Base-by-base conservation (phyloP, 441 rosid species). In the Theobroma grandiflorum region DNA sequence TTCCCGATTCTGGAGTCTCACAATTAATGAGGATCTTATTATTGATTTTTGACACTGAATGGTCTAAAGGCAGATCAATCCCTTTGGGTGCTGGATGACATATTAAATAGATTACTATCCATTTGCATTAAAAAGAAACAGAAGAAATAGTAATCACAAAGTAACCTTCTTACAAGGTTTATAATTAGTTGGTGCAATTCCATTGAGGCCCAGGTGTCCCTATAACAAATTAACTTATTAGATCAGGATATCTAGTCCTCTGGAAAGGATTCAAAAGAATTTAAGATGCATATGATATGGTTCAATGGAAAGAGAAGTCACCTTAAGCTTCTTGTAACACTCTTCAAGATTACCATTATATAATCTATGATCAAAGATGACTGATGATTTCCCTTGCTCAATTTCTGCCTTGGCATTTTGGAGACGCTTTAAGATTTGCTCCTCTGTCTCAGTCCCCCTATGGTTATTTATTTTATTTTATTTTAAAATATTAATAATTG, bases 381-480 rank as follows among this genome's bases (percentile, higher is more conserved):
- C 90, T 0, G 98, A 83, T 7, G 92, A 87, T 43, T 84, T 55
- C 66, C 98, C 98, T 31, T 95, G 92, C 82, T 90, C 85, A 74
- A 96, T 93, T 87, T 96, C 98, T 20, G 87, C 89, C 73, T 82
- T 26, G 45, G 99, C 99, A 70, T 93, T 96, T 75, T 75, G 67
- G 15, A 96, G 94, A 71, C 98, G 92, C 84, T 92, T 92, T 35
- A 81, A 87, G 43, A 96, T 85, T 84, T 96, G 98, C 53, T 87
- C 98, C 86, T 94, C 96, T 72, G 95, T 85, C 85, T 96, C 99
- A 0, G 99, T 96, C 38, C 96, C 93, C 84, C 99, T 96, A 88
- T 83, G n/a, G n/a, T n/a, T n/a, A n/a, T n/a, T n/a, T n/a, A n/a
- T n/a, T n/a, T n/a, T n/a, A n/a, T n/a, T n/a, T n/a, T n/a, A n/a